Evolutionary conservation across 768 basidiomycete species (phyloP).

Genomic region (Tricholoma saponaceum): DNA sequence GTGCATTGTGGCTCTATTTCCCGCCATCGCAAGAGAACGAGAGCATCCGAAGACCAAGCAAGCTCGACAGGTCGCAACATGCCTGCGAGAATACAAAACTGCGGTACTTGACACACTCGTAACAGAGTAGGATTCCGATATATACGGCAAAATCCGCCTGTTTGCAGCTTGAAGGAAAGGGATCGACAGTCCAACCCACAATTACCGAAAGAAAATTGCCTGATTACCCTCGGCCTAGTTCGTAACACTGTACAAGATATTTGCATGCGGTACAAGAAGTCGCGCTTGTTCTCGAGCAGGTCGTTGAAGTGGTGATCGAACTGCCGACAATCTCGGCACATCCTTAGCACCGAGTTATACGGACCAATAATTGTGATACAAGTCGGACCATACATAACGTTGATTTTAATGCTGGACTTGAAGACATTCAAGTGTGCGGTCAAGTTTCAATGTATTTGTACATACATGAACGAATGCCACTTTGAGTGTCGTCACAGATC

Average conservation of each 20-base stretch:
- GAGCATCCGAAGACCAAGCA: no score
- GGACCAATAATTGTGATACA: neutral
- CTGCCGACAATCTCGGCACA: conserved; percentile 10
- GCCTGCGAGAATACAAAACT: no score
- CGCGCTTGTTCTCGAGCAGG: neutral
- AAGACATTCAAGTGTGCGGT: neutral
- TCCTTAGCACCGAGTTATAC: conserved; percentile 3
- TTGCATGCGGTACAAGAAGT: neutral
- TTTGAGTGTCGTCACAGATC: no score
- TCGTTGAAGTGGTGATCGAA: neutral
- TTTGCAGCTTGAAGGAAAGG: neutral
- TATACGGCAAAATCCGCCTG: neutral
- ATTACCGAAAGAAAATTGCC: neutral
- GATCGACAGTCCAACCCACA: neutral
- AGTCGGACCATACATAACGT: neutral
- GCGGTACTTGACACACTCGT: neutral
- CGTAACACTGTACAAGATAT: no score
- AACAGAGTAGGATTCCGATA: neutral
- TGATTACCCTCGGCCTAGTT: no score
- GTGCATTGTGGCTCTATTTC: neutral
- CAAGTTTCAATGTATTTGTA: neutral
- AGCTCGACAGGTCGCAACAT: no score
- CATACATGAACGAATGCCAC: neutral
- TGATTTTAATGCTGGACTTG: no score
- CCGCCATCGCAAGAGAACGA: no score